Percentiles rank a stretch among this genome's conserved stretches.
These are phyloP conservation scores for Aureobasidium subglaciale DNA, from an alignment of 2,329 filamentous ascomycete genomes.

Conservation along the genomic window DNA sequence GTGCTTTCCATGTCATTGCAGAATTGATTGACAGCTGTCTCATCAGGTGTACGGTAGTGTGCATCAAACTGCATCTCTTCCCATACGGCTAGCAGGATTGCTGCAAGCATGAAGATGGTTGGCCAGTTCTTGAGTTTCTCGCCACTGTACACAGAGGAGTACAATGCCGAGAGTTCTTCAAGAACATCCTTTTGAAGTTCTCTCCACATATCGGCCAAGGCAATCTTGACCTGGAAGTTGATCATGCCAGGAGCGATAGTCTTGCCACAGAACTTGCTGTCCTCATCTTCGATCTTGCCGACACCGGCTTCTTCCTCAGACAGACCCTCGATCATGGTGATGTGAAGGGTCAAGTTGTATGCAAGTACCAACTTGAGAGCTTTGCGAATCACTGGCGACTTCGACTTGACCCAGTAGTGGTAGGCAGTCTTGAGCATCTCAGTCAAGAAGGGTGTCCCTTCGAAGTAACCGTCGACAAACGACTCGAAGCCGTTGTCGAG, in stretches of 20 bases:
- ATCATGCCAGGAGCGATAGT: constrained; percentile 95
- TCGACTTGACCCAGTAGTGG: constrained; percentile 83
- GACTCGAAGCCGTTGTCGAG: constrained; percentile 87
- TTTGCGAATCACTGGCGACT: constrained; percentile 85
- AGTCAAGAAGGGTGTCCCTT: constrained; percentile 88
- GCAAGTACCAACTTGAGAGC: constrained; percentile 89
- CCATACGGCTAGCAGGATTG: constrained; percentile 89
- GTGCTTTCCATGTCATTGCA: constrained; percentile 95
- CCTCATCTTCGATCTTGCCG: constrained; percentile 78
- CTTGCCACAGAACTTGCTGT: constrained; percentile 83
- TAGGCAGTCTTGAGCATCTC: constrained; percentile 95
- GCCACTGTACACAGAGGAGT: constrained; percentile 96
- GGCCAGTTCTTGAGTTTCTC: constrained; percentile 99
- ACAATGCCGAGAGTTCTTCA: constrained; percentile 83
- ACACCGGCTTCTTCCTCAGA: constrained; percentile 70
- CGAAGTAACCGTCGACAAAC: constrained; percentile 93
- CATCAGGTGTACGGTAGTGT: constrained; percentile 87
- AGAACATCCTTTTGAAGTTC: constrained; percentile 94
- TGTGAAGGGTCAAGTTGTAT: constrained; percentile 90
- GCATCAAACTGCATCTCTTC: constrained; percentile 99
- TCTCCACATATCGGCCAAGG: constrained; percentile 96
- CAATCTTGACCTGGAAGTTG: constrained; percentile 98
- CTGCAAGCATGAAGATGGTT: constrained; percentile 94
- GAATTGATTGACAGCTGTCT: constrained; percentile 82
- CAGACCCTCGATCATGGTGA: constrained; percentile 88